A percentile compares a stretch with the other conserved stretches of the same genome.
Evolutionary conservation across 2,329 filamentous ascomycete species (phyloP).

Genomic region (Berkeleyomyces rouxiae): DNA sequence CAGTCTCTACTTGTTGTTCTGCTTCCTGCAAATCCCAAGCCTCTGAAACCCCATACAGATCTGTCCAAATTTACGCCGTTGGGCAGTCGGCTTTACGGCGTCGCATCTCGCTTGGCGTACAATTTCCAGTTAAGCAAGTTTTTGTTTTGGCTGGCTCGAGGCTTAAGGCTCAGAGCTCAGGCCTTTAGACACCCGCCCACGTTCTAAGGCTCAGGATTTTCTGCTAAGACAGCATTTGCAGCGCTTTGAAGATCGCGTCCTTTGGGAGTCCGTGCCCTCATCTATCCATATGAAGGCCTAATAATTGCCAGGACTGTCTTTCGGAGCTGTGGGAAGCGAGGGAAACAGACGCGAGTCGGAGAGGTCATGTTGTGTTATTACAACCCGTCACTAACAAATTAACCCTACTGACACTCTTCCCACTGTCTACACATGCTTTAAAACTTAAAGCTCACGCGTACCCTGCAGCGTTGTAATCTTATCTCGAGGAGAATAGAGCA

Average conservation of each 20-base stretch:
- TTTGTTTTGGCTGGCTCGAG: not conserved
- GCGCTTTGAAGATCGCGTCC: not conserved
- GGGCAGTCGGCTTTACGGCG: no score
- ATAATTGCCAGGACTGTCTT: not conserved
- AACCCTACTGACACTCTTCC: not conserved
- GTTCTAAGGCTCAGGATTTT: not conserved
- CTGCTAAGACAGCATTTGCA: not conserved
- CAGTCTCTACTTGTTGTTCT: not conserved
- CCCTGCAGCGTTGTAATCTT: not conserved
- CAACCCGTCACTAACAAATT: no score
- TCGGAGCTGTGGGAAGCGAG: no score
- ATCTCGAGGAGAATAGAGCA: not conserved
- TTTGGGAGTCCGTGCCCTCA: not conserved
- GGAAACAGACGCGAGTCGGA: no score
- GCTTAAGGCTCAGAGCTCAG: not conserved
- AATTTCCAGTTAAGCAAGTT: not conserved
- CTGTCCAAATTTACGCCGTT: no score
- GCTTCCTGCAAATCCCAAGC: not conserved
- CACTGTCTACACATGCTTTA: not conserved
- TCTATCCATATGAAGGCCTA: not conserved
- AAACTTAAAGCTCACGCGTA: not conserved
- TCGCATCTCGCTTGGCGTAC: not conserved
- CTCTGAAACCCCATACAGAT: not conserved
- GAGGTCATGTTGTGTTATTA: no score
- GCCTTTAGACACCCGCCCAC: not conserved